These are phyloP conservation scores for Suaeda aralocaspica DNA, from an alignment of 148 eudicot species.

Conservation along the genomic window DNA sequence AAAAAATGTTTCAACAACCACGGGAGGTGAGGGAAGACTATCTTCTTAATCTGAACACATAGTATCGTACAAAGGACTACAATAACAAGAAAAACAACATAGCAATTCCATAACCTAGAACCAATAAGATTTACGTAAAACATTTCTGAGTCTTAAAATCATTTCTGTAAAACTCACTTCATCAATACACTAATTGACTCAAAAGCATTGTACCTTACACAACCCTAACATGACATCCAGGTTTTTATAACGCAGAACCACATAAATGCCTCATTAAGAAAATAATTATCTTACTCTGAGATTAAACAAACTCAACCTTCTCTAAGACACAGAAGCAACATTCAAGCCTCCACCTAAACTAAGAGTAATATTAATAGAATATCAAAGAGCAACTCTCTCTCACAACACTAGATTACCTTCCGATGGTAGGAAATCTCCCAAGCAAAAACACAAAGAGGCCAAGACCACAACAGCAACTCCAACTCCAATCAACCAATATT, in stretches of 20 bases:
- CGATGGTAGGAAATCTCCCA: conserved; percentile 89
- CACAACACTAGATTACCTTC: conserved; percentile 37
- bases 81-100: not conserved
- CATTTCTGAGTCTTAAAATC: not conserved
- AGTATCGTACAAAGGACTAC: not conserved
- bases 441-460: conserved; percentile 93
- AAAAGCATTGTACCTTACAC: not conserved
- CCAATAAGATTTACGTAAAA: too few species aligned
- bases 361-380: not conserved
- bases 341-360: not conserved
- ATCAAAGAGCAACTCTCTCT: conserved; percentile 5
- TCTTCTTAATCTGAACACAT: not conserved
- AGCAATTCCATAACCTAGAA: not conserved
- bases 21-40: not conserved
- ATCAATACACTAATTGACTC: not conserved
- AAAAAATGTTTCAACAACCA: not conserved
- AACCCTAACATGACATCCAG: too few species aligned
- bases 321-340: not conserved
- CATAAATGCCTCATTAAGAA: not conserved
- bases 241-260: too few species aligned
- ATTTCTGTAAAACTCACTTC: not conserved
- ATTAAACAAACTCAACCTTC: not conserved
- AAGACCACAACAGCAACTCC: conserved; percentile 79
- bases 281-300: not conserved
- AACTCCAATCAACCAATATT: conserved; percentile 67